phyloP scores from a whole-genome alignment of 257 asterid species.

The Euphrasia confusa region DNA sequence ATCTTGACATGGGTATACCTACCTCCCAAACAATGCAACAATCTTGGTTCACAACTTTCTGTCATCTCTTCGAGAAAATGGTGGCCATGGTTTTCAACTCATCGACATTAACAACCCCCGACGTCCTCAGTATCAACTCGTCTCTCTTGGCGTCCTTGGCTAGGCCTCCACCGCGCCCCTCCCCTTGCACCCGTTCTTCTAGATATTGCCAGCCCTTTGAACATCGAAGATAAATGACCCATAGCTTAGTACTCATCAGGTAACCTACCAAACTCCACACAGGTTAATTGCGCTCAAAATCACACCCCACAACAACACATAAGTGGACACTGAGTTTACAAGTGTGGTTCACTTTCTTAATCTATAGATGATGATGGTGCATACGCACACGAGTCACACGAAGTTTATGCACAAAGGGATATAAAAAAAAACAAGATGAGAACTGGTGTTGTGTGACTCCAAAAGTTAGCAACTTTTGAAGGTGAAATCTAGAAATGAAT shows the following conservation, averaged over 20 bases:
- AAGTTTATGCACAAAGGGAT: conserved; percentile 18
- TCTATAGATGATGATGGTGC: neutral
- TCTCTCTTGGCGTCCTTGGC: conserved; percentile 65
- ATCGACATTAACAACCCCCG: conserved; percentile 57
- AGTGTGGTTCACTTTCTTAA: neutral
- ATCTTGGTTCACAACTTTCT: conserved; percentile 75
- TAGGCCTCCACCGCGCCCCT: conserved; percentile 50
- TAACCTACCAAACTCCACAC: conserved; percentile 9
- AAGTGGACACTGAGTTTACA: conserved; percentile 12
- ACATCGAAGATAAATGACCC: conserved; percentile 88
- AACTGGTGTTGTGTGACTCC: conserved; percentile 54
- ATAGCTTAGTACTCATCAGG: conserved; percentile 36
- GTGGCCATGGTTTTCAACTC: conserved; percentile 74
- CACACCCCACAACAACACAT: neutral
- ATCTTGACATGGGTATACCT: too few species aligned
- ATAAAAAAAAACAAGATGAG: conserved; percentile 20
- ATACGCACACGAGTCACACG: conserved; percentile 18
- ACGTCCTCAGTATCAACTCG: conserved; percentile 65
- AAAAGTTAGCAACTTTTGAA: conserved; percentile 34
- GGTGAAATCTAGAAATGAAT: conserved; percentile 32
- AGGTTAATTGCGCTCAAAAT: conserved; percentile 13
- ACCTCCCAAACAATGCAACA: conserved; percentile 83
- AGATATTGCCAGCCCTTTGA: conserved; percentile 65
- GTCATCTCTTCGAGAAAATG: conserved; percentile 73
- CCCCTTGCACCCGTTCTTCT: conserved; percentile 26